These are phyloP conservation scores for Millerago galiae DNA, from an alignment of 805 yeast genomes.

Conservation along the genomic window DNA sequence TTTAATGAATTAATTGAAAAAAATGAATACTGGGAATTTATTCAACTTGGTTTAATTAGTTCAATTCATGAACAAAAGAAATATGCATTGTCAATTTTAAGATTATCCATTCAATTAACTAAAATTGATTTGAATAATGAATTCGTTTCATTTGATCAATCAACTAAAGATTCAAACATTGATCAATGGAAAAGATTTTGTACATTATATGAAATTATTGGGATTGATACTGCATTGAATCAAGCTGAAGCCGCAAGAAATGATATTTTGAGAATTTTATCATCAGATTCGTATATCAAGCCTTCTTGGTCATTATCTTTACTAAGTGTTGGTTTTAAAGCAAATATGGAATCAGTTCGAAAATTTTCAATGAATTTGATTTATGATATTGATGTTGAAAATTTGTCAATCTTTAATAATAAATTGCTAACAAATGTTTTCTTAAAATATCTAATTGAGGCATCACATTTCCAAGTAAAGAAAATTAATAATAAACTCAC, in stretches of 20 bases:
- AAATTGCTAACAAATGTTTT: constrained; percentile 37
- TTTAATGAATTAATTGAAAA: constrained; percentile 3
- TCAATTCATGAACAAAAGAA: constrained; percentile 62
- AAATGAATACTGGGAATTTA: constrained; percentile 44
- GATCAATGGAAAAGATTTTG: constrained; percentile 66
- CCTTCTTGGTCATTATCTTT: constrained; percentile 68
- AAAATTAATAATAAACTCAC: constrained; percentile 23
- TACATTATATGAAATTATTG: constrained; percentile 74
- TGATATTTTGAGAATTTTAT: constrained; percentile 52
- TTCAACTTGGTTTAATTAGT: constrained; percentile 53
- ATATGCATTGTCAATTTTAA: constrained; percentile 58
- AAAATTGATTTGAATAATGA: constrained; percentile 27
- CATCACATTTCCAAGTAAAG: constrained; percentile 50
- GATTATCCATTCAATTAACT: constrained; percentile 48
- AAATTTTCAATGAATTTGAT: constrained; percentile 53
- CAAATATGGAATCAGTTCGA: constrained; percentile 73
- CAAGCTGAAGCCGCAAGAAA: constrained; percentile 73
- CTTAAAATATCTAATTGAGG: constrained; percentile 56
- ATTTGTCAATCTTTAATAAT: constrained; percentile 41
- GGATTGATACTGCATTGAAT: constrained; percentile 78
- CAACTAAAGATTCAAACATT: constrained; percentile 24
- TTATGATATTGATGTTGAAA: constrained; percentile 41
- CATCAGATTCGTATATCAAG: constrained; percentile 45
- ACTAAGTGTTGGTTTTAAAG: constrained; percentile 69
- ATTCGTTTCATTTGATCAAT: constrained; percentile 9